Conservation (phyloP, 1,284 basidiomycete species). For the Sanguinoderma infundibulare region DNA sequence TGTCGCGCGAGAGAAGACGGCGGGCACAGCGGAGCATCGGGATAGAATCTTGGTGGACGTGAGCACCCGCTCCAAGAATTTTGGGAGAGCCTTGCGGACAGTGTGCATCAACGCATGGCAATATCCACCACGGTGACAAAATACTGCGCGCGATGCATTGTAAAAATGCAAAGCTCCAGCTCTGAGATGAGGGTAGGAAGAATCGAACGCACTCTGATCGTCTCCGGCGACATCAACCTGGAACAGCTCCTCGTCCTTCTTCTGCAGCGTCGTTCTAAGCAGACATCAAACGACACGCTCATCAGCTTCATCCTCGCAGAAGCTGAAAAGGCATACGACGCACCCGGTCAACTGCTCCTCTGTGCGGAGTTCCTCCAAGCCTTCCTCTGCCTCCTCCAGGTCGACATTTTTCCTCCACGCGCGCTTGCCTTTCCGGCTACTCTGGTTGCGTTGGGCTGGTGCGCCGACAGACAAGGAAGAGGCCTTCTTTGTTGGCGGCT, state of each 20-base stretch:
- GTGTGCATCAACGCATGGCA: neutral
- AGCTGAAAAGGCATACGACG: conserved; percentile 28
- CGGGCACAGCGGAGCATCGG: conserved; percentile 85
- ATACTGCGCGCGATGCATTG: conserved; percentile 13
- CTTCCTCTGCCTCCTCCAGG: conserved; percentile 74
- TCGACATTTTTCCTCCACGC: conserved; percentile 95
- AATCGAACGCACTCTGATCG: conserved; percentile 56
- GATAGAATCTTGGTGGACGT: conserved; percentile 84
- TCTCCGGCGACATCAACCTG: conserved; percentile 82
- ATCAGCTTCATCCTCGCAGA: neutral
- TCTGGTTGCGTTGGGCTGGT: conserved; percentile 72
- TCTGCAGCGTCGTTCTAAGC: conserved; percentile 59
- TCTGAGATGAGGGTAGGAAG: neutral
- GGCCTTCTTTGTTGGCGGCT: conserved; percentile 2
- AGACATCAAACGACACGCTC: neutral
- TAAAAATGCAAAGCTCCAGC: conserved; percentile 30
- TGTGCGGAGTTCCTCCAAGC: conserved; percentile 72
- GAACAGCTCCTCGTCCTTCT: conserved; percentile 79
- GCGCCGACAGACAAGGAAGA: conserved; percentile 51
- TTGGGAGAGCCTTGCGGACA: conserved; percentile 64
- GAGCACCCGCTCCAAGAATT: conserved; percentile 59
- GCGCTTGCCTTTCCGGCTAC: conserved; percentile 87
- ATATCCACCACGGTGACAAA: too few relatives aligned
- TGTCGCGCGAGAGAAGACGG: conserved; percentile 61
- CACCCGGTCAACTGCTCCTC: conserved; percentile 84